A percentile compares a stretch with the other conserved stretches of the same genome.
Evolutionary conservation across 768 basidiomycete species (phyloP).

Genomic region (Boletus fagicola): DNA sequence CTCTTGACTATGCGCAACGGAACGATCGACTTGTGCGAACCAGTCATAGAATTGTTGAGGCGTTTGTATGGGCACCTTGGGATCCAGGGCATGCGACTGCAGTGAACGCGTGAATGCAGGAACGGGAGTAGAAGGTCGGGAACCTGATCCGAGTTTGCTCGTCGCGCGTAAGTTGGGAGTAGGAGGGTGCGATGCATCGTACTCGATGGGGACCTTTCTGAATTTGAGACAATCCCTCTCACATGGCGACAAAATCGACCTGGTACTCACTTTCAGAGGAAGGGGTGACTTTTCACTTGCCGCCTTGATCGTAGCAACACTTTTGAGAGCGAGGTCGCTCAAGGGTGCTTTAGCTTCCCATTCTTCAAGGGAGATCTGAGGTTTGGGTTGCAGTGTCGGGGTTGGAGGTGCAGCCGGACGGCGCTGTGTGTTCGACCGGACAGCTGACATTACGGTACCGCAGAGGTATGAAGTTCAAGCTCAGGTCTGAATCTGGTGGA

Average conservation of each 20-base stretch:
- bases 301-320: constrained; percentile 59
- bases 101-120: constrained; percentile 19
- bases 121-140: constrained; percentile 48
- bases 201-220: constrained; percentile 43
- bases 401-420: constrained; percentile 29
- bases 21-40: constrained; percentile 85
- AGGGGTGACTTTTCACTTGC: constrained; percentile 60
- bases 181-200: constrained; percentile 34
- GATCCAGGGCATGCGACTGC: constrained; percentile 59
- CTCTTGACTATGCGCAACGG: constrained; percentile 91
- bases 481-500: not conserved
- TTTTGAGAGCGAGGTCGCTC: constrained; percentile 62
- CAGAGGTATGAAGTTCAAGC: not conserved
- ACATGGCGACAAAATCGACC: not conserved
- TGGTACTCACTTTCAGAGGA: constrained; percentile 66
- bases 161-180: constrained; percentile 36
- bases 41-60: constrained; percentile 98
- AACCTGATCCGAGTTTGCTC: constrained; percentile 40
- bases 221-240: constrained; percentile 30
- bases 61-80: constrained; percentile 76
- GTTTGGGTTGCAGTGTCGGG: constrained; percentile 37
- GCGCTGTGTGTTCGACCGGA: constrained; percentile 22
- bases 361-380: constrained; percentile 72
- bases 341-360: constrained; percentile 88
- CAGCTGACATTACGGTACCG: constrained; percentile 24